These are phyloP conservation scores for Lophiotrema nucula DNA, from an alignment of 495 filamentous ascomycete genomes.

Conservation along the genomic window DNA sequence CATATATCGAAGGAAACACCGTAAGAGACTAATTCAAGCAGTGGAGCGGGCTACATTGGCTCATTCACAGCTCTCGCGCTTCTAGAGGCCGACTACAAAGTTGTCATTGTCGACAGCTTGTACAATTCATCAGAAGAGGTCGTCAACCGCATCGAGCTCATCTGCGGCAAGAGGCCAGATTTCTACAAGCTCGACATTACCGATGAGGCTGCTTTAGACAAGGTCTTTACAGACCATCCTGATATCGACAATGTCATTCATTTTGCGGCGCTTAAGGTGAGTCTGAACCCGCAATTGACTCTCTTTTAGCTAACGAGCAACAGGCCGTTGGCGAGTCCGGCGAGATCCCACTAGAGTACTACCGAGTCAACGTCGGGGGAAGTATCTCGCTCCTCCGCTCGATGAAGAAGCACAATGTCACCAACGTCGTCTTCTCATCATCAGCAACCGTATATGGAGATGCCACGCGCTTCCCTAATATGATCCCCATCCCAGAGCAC, in stretches of 20 bases:
- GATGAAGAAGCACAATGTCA: slow-evolving; percentile 85
- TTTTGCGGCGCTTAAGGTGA: slow-evolving; percentile 94
- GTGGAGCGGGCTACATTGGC: slow-evolving; percentile 97
- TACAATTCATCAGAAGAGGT: slow-evolving; percentile 92
- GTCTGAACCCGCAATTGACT: slow-evolving; percentile 25
- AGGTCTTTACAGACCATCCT: slow-evolving; percentile 84
- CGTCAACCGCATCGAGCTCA: slow-evolving; percentile 87
- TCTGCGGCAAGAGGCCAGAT: slow-evolving; percentile 81
- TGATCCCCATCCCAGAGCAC: slow-evolving; percentile 97
- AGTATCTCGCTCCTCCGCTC: slow-evolving; percentile 81
- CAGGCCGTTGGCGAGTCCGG: slow-evolving; percentile 95
- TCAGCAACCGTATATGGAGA: slow-evolving; percentile 98
- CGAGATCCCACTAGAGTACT: slow-evolving; percentile 96
- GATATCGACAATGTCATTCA: slow-evolving; percentile 97
- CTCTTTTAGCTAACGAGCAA: no score
- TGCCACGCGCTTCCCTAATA: slow-evolving; percentile 90
- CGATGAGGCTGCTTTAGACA: slow-evolving; percentile 75
- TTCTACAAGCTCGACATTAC: slow-evolving; percentile 89
- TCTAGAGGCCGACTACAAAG: slow-evolving; percentile 90
- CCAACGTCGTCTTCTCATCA: slow-evolving; percentile 96
- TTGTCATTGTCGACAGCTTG: slow-evolving; percentile 91
- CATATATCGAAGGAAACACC: background rate
- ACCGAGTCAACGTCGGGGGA: slow-evolving; percentile 92
- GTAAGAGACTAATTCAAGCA: slow-evolving; percentile 41
- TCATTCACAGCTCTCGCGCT: slow-evolving; percentile 94